Evolutionary conservation across 2,329 filamentous ascomycete species (phyloP).

Genomic region (Ophiostoma tasmaniense): DNA sequence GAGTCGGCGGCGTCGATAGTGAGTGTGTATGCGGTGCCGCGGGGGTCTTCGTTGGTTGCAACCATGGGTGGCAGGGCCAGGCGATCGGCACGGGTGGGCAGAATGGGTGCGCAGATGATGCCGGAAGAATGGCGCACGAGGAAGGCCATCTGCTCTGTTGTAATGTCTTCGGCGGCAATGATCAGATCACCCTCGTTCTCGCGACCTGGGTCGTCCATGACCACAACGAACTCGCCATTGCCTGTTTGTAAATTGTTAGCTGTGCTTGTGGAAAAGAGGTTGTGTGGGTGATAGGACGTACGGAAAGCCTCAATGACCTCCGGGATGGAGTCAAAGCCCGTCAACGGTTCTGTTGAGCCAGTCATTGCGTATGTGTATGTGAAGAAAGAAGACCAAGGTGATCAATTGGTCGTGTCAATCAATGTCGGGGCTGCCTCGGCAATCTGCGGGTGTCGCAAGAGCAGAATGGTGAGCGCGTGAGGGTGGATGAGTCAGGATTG

Average conservation of each 20-base stretch:
- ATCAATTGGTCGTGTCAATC: background rate
- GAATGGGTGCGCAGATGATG: constrained; percentile 81
- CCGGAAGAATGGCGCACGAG: constrained; percentile 87
- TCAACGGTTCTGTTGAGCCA: constrained; percentile 25
- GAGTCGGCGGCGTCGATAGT: constrained; percentile 71
- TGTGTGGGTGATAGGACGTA: constrained; percentile 32
- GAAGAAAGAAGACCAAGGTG: background rate
- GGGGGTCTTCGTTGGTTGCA: constrained; percentile 61
- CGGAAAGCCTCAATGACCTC: constrained; percentile 57
- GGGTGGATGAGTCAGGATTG: background rate
- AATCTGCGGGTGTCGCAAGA: constrained; percentile 11
- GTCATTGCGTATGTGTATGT: constrained; percentile 35
- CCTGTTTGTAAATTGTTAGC: constrained; percentile 12
- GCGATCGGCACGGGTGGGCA: constrained; percentile 55
- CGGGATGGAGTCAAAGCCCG: constrained; percentile 55
- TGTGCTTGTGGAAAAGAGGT: background rate
- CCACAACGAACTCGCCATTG: constrained; percentile 71
- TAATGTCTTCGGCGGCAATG: constrained; percentile 78
- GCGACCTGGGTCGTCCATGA: constrained; percentile 83
- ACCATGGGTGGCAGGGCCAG: constrained; percentile 91
- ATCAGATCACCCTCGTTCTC: constrained; percentile 99
- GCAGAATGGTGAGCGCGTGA: background rate
- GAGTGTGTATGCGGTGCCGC: constrained; percentile 87
- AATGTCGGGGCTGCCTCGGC: constrained; percentile 9
- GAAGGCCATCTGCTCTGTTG: constrained; percentile 87